Percentiles rank a stretch among this genome's conserved stretches.
Evolutionary conservation across 208 protist genomes (phyloP).

Genomic region (Trypanosoma scelopori): DNA sequence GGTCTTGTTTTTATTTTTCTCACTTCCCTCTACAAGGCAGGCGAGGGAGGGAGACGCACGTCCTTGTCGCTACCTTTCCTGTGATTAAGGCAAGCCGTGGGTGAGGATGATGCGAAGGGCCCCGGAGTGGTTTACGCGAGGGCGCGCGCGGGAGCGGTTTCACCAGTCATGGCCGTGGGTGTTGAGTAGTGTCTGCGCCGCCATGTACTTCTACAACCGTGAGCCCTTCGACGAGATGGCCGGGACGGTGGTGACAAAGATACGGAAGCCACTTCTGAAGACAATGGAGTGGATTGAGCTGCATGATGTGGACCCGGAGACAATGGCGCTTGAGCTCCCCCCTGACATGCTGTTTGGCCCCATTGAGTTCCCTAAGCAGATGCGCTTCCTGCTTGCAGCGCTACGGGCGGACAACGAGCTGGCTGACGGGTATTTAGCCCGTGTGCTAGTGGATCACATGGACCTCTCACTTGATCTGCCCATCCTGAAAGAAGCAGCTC

Average conservation of each 20-base stretch:
- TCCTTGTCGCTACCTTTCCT: background rate
- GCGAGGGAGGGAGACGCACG: background rate
- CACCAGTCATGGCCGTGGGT: slow-evolving; percentile 89
- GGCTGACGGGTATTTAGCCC: slow-evolving; percentile 86
- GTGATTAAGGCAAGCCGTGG: background rate
- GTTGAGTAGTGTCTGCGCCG: slow-evolving; percentile 69
- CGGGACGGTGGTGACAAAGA: slow-evolving; percentile 66
- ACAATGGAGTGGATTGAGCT: slow-evolving; percentile 91
- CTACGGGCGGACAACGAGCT: slow-evolving; percentile 87
- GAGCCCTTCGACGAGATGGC: slow-evolving; percentile 89
- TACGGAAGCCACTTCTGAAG: slow-evolving; percentile 76
- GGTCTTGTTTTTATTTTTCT: background rate
- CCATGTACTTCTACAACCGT: slow-evolving; percentile 82
- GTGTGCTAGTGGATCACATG: slow-evolving; percentile 85
- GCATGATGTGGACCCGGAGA: slow-evolving; percentile 87
- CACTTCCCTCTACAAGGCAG: background rate
- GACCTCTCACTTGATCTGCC: slow-evolving; percentile 85
- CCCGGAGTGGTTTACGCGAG: slow-evolving; percentile 83
- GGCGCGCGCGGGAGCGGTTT: slow-evolving; percentile 76
- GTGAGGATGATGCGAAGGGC: slow-evolving; percentile 71
- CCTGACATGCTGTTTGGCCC: slow-evolving; percentile 89
- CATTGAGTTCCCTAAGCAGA: slow-evolving; percentile 83
- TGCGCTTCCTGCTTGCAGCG: slow-evolving; percentile 86
- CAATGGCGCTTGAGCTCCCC: slow-evolving; percentile 86
- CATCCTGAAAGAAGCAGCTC: slow-evolving; percentile 56